Base-by-base conservation (phyloP, 768 basidiomycete species). In the Tulasnella sp. region DNA sequence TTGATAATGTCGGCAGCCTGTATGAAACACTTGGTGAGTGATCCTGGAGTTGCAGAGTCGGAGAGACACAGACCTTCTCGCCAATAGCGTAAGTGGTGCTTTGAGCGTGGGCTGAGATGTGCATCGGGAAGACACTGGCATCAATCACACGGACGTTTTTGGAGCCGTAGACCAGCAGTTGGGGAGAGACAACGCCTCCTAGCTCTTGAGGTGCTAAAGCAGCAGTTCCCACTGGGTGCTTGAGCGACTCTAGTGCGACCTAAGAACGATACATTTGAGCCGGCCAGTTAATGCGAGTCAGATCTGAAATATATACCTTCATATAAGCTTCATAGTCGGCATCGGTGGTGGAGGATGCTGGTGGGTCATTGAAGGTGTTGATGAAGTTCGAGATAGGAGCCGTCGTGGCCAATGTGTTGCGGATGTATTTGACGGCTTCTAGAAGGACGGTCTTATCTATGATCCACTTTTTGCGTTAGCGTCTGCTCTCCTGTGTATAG, bases 141-240 rank as follows among this genome's bases (percentile, higher is more conserved):
- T 87, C 86, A 11, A 81, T 87, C 32, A 90, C 83, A 76, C 87
- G 82, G n/a, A 88, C 69, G 73, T 87, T 87, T 62, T 77, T 80
- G 2, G 87, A 87, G 0, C 86, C 87, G 74, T 88, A 87, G 14
- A 90, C 88, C 83, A n/a, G 80, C 80, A 35, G 83, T 68, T 37
- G 63, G 0, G 32, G 17, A 75, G 90, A 87, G 8, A 90, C 86
- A 3, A 90, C 89, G 16, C 88, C 89, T 5, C 83, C 84, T 65
- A 83, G 82, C 34, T 83, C 82, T 22, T 84, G 82, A 3, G 87
- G 83, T 77, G 84, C 83, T 32, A 82, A 76, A 14, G 84, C 82
- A 74, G 87, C 85, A 86, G 63, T 11, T 3, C 19, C n/a, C 32
- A 59, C 52, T 11, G 72, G 62, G 42, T 72, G 29, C 22, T 44